phyloP scores from a whole-genome alignment of 306 rosid species.

The Quercus variabilis region DNA sequence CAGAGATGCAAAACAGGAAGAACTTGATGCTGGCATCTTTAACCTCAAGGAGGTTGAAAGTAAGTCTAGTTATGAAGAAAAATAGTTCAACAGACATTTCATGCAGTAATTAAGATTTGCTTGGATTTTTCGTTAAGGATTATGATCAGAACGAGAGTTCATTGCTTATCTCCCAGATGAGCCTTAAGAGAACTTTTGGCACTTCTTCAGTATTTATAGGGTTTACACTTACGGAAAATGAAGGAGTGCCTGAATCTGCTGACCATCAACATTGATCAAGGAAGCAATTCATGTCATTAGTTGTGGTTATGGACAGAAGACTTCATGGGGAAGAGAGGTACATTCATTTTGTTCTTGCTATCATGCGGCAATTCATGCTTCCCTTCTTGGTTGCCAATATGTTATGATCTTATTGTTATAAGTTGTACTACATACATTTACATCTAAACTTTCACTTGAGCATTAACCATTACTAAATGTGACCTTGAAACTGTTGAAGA shows the following conservation, averaged over 20 bases:
- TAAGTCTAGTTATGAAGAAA: constrained; percentile 29
- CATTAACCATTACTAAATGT: neutral
- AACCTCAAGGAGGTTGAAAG: constrained; percentile 90
- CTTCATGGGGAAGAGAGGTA: constrained; percentile 99
- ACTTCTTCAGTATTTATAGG: constrained; percentile 85
- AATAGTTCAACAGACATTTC: constrained; percentile 14
- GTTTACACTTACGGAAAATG: constrained; percentile 91
- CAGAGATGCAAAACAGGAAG: constrained; percentile 79
- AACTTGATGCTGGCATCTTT: constrained; percentile 94
- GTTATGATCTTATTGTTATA: neutral
- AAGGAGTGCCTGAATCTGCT: constrained; percentile 81
- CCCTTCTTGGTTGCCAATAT: neutral
- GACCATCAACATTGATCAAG: constrained; percentile 75
- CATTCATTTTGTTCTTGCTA: constrained; percentile 1
- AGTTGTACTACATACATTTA: neutral
- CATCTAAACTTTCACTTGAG: constrained; percentile 13
- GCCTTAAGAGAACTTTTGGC: constrained; percentile 96
- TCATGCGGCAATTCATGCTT: neutral
- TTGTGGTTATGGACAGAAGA: constrained; percentile 95
- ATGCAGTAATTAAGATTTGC: constrained; percentile 1
- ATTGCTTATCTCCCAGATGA: constrained; percentile 89
- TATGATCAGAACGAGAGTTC: constrained; percentile 94
- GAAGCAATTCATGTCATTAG: constrained; percentile 97
- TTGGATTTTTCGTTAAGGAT: constrained; percentile 39
- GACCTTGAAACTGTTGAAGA: too few species aligned